Conservation (phyloP, 176 grass and related monocot genomes). For the Oryza punctata region DNA sequence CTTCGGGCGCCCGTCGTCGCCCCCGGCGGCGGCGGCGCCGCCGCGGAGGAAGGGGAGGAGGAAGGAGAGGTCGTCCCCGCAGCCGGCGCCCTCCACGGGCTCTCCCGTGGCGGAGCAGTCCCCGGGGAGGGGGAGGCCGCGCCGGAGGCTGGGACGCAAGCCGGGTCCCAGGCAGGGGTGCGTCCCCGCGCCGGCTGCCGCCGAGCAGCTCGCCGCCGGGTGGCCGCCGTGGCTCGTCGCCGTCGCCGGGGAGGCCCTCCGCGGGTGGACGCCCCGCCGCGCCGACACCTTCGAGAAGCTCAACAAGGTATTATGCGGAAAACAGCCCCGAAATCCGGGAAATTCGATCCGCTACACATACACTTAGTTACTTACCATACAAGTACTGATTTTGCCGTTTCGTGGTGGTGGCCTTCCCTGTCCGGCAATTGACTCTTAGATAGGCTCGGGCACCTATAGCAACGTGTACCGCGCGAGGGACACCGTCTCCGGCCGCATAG, state of each 20-base stretch:
- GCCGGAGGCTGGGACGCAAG: constrained; percentile 35
- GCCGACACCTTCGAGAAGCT: constrained; percentile 57
- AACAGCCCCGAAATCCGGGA: background rate
- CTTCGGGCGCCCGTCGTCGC: constrained; percentile 35
- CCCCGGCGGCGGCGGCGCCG: constrained; percentile 11
- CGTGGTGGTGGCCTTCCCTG: background rate
- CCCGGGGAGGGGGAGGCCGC: background rate
- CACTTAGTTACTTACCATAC: background rate
- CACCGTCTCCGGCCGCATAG: constrained; percentile 38
- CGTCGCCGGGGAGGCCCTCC: constrained; percentile 53
- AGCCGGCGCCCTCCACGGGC: background rate
- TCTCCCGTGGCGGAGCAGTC: background rate
- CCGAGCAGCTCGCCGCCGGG: constrained; percentile 47
- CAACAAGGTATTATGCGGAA: constrained; percentile 48
- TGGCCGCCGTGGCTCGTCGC: constrained; percentile 54
- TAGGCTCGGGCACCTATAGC: constrained; percentile 63
- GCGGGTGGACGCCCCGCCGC: constrained; percentile 49
- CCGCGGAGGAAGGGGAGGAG: background rate
- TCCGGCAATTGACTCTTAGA: constrained; percentile 43
- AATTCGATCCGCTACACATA: background rate
- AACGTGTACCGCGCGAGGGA: constrained; percentile 61
- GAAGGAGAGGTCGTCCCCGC: constrained; percentile 34
- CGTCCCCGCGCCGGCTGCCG: constrained; percentile 20
- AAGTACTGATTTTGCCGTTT: constrained; percentile 18
- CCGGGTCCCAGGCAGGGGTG: constrained; percentile 36